Evolutionary conservation across 257 asterid genomes (phyloP), one percentile per base, ranked within the genome.

Genomic region (Primulina huaijiensis): DNA sequence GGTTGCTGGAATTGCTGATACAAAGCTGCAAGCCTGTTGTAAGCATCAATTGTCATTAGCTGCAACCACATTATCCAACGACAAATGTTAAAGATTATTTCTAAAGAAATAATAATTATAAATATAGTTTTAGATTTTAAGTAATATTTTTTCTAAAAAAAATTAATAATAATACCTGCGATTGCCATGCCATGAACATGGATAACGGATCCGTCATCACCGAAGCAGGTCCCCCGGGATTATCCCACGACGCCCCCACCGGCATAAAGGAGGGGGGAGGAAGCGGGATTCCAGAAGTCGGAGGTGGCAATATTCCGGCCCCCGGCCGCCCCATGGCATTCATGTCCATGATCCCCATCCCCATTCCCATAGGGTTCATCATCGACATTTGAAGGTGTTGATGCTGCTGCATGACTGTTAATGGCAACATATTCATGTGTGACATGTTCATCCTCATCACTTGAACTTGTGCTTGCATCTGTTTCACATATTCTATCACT

Each of bases 361-460:
- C 78, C 81, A 85, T 74, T 11, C 85, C 87, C 88, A 84, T 80
- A 0, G 78, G 71, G 8, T 72, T 77, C 82, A 83, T 88, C 96
- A 92, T 82, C 0, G 97, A 78, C 95, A 92, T 90, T 6, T 92
- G 98, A 57, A 89, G 83, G 6, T 88, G 96, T 59, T 88, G 84
- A 8, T 88, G 94, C 62, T 88, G 97, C 60, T 88, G 97, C 91
- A 85, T 71, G 16, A 87, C 90, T 74, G 88, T 89, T 72, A 90
- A 6, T 3, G 96, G 87, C 53, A 85, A 25, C 89, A 88, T 50
- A 17, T 50, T 82, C 87, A 85, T 85, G 62, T 83, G 56, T 65
- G 91, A 77, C 89, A 88, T 83, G 88, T 77, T 89, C 90, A 92
- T 81, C 66, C 95, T 84, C 87, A 86, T 85, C 86, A 88, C 75